A percentile compares a stretch with the other conserved stretches of the same genome.
Conservation (phyloP, 495 filamentous ascomycete species). For the Polyplosphaeria fusca region DNA sequence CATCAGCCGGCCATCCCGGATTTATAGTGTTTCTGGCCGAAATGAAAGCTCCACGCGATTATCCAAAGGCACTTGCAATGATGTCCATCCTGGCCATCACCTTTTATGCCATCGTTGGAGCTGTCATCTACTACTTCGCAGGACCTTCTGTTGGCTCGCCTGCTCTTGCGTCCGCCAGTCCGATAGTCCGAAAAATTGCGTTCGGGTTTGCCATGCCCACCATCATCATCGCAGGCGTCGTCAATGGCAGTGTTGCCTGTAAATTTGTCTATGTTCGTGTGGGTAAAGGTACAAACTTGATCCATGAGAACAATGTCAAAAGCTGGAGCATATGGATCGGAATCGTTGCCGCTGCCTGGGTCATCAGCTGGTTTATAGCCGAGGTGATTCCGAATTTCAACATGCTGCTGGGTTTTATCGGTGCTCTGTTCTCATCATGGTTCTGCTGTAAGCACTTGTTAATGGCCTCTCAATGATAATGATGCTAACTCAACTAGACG, state of each 20-base stretch:
- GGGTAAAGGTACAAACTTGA: conserved; percentile 58
- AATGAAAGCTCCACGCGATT: conserved; percentile 28
- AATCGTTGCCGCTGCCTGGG: conserved; percentile 56
- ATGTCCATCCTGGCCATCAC: conserved; percentile 9
- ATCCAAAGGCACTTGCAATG: conserved; percentile 32
- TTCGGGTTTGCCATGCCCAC: conserved; percentile 13
- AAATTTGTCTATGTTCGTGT: conserved; percentile 67
- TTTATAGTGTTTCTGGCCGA: conserved; percentile 34
- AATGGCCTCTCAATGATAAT: not conserved
- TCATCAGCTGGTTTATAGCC: conserved; percentile 69
- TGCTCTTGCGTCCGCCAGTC: conserved; percentile 6
- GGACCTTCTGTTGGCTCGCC: conserved; percentile 5
- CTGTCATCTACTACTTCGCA: conserved; percentile 8
- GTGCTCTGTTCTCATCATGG: conserved; percentile 28
- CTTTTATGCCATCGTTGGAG: conserved; percentile 6
- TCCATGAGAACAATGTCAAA: conserved; percentile 52
- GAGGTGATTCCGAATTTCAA: conserved; percentile 70
- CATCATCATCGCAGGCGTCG: conserved; percentile 1
- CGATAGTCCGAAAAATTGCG: conserved; percentile 2
- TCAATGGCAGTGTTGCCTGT: conserved; percentile 25
- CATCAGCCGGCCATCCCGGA: conserved; percentile 31
- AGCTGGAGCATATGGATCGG: conserved; percentile 55
- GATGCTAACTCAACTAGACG: conserved; percentile 6
- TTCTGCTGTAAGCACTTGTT: conserved; percentile 25
- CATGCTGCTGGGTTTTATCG: conserved; percentile 38